Evolutionary conservation across 2,329 filamentous ascomycete genomes (phyloP).

Genomic region (Juglanconis juglandina): DNA sequence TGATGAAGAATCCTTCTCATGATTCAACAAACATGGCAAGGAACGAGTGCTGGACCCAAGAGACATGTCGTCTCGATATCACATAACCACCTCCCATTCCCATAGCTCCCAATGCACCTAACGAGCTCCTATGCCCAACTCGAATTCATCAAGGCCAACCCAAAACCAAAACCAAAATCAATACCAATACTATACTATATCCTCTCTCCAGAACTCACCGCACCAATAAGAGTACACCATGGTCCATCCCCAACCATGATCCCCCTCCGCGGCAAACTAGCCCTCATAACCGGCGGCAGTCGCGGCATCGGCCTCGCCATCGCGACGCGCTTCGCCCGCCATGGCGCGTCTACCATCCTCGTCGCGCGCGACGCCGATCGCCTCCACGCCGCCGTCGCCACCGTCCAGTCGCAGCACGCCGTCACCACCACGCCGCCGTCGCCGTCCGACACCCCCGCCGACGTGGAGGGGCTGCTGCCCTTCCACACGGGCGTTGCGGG

Average conservation of each 20-base stretch:
- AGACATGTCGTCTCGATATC: neutral
- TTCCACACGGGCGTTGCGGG: constrained; percentile 10
- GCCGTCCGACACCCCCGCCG: neutral
- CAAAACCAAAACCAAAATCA: neutral
- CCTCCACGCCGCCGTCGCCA: constrained; percentile 38
- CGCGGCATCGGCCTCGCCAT: constrained; percentile 69
- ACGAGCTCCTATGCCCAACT: neutral
- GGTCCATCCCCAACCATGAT: constrained; percentile 25
- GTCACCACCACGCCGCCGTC: constrained; percentile 38
- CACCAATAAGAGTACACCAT: too few species aligned
- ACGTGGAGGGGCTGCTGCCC: constrained; percentile 6
- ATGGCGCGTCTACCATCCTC: constrained; percentile 59
- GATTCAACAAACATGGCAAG: too few species aligned
- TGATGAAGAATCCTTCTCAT: too few species aligned
- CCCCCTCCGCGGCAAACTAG: constrained; percentile 45
- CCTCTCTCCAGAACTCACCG: neutral
- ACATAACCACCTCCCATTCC: neutral
- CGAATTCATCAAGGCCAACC: neutral
- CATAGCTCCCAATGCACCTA: neutral
- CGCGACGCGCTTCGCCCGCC: constrained; percentile 59
- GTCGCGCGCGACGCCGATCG: constrained; percentile 53
- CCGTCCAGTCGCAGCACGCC: constrained; percentile 18
- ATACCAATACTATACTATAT: neutral
- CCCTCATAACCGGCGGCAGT: constrained; percentile 66
- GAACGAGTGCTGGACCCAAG: too few species aligned